Evolutionary conservation across 148 eudicot genomes (phyloP), one percentile per base, ranked within the genome.

Genomic region (Arctostaphylos glauca): DNA sequence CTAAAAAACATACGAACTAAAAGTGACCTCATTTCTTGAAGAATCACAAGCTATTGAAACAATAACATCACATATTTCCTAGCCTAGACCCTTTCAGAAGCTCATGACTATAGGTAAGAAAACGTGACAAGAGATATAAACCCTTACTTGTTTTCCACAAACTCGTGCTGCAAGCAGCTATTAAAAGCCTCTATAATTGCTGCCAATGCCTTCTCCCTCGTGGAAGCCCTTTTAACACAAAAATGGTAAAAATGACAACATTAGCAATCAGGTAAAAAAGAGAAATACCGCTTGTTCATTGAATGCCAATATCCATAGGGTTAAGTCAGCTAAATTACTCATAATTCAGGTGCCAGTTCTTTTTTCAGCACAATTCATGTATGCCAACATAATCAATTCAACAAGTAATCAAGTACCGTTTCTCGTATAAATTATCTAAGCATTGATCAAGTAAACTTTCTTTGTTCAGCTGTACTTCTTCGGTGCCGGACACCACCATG

Each of bases 91-190:
- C 1, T 56, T 19, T 6, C 10, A 16, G 14, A 67, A 49, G 47
- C 82, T 50, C 60, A 25, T 14, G 67, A 67, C 21, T 48, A 52
- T 66, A 9, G 5, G 16, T 2, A 70, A 31, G n/a, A 81, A 38
- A 53, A 71, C 67, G 5, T 43, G 4, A 6, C 6, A 52, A 10
- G 15, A 44, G 43, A 18, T 10, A 70, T 31, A 58, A 52, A 44
- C 25, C 31, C 90, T 83, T 93, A 96, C 99, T 96, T 96, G 84
- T 91, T 91, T 85, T 93, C 97, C 43, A 93, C 91, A 82, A 96
- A 96, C 80, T 96, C 98, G 52, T 89, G 86, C 83, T 91, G 98
- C 81, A 96, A 71, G 48, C 82, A 81, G 85, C 84, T 87, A 79
- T 92, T 93, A 83, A 94, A 94, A 3, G 92, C 90, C 73, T 94